Conservation (phyloP, 208 protist species). For the Trypanosoma brucei region DNA sequence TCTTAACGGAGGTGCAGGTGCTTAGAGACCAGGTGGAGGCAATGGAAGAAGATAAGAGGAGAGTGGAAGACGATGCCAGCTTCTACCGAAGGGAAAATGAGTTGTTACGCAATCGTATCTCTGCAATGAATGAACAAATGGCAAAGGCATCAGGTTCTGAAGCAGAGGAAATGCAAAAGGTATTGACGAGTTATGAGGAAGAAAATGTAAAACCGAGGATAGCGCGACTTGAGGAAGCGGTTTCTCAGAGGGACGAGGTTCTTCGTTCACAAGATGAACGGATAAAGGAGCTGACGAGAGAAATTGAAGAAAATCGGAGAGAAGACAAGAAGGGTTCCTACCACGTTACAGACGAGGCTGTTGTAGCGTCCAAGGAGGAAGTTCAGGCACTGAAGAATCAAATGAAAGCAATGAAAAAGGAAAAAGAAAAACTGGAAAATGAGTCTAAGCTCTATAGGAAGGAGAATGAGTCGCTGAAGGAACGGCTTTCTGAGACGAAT, state of each 20-base stretch:
- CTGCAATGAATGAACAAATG: background rate
- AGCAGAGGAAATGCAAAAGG: background rate
- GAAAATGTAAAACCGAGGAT: background rate
- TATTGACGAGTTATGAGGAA: background rate
- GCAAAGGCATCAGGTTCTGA: background rate
- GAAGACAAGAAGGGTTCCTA: no score
- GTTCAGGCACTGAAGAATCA: background rate
- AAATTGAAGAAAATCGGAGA: background rate
- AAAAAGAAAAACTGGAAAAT: background rate
- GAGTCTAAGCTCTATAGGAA: background rate
- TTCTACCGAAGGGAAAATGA: background rate
- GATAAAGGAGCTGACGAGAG: background rate
- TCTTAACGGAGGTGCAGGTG: no score
- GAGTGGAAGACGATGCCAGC: no score
- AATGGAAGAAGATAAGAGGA: no score
- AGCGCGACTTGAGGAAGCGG: background rate
- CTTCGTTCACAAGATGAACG: conserved; percentile 1
- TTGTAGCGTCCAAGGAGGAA: background rate
- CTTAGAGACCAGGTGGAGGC: no score
- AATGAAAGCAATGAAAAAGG: background rate
- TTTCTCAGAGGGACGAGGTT: background rate
- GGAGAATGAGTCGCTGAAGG: background rate
- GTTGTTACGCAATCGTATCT: background rate
- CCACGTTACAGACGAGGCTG: background rate
- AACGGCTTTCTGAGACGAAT: background rate